Conservation (phyloP, 2,329 filamentous ascomycete genomes). For the Ampelomyces quisqualis region DNA sequence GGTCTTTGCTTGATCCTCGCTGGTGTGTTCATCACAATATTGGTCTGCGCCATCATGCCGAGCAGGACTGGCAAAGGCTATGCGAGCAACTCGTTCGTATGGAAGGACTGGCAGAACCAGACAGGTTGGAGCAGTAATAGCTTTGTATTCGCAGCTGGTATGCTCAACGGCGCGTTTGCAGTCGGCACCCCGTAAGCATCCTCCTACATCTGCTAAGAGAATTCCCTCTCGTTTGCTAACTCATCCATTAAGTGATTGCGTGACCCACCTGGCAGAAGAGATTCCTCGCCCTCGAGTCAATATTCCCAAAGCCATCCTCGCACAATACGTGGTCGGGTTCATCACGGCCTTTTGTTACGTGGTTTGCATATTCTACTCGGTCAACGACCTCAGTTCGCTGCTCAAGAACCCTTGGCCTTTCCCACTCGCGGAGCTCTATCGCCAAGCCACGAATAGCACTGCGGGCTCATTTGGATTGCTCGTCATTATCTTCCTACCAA, state of each 20-base stretch:
- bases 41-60: constrained; percentile 60
- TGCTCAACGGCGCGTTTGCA: constrained; percentile 69
- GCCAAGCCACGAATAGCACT: constrained; percentile 47
- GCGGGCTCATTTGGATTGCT: constrained; percentile 48
- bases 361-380: constrained; percentile 55
- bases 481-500: constrained; percentile 57
- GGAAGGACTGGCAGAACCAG: constrained; percentile 50
- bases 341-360: constrained; percentile 42
- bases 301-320: constrained; percentile 46
- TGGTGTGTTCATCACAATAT: constrained; percentile 57
- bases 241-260: constrained; percentile 54
- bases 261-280: constrained; percentile 64
- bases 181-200: constrained; percentile 58
- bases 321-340: constrained; percentile 42
- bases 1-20: constrained; percentile 56
- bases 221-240: neutral
- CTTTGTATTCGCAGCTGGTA: constrained; percentile 65
- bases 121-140: constrained; percentile 54
- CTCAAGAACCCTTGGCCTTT: constrained; percentile 54
- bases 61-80: constrained; percentile 46
- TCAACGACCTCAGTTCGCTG: constrained; percentile 59
- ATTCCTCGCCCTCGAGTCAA: constrained; percentile 39
- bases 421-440: constrained; percentile 68
- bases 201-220: neutral
- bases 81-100: constrained; percentile 47